A percentile compares a stretch with the other conserved stretches of the same genome.
phyloP scores from a whole-genome alignment of 257 asterid species.

The Lantana camara region DNA sequence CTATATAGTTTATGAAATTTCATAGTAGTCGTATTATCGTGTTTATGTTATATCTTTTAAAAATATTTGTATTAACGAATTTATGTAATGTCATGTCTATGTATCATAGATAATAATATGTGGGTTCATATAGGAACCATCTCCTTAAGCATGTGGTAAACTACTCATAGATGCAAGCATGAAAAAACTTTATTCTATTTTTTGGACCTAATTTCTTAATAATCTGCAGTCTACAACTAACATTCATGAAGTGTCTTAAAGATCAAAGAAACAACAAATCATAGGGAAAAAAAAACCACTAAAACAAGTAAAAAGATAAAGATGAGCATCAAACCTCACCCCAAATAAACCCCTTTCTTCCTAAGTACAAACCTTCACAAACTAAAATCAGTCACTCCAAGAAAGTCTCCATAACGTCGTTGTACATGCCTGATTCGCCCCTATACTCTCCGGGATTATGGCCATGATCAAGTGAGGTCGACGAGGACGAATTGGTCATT shows the following conservation, averaged over 20 bases:
- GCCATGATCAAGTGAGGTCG: constrained; percentile 63
- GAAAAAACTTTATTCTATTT: constrained; percentile 9
- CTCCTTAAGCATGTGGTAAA: no score
- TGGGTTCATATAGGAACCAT: no score
- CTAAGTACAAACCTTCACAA: constrained; percentile 42
- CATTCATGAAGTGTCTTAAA: constrained; percentile 14
- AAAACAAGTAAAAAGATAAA: constrained; percentile 18
- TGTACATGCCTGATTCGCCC: constrained; percentile 70
- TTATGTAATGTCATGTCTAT: no score
- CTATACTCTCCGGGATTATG: constrained; percentile 71
- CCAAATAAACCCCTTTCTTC: constrained; percentile 25
- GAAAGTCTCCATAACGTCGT: constrained; percentile 91
- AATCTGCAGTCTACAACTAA: constrained; percentile 20
- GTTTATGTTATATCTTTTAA: no score
- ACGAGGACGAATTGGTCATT: constrained; percentile 75
- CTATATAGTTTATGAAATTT: no score
- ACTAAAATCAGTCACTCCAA: constrained; percentile 66
- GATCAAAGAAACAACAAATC: constrained; percentile 36
- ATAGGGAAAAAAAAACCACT: constrained; percentile 19
- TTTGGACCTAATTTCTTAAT: background rate
- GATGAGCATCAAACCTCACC: constrained; percentile 28
- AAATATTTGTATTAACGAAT: no score
- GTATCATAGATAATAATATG: no score
- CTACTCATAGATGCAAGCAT: background rate
- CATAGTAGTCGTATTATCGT: no score